Conservation (phyloP, 805 yeast genomes). For the Ogataea paradorogensis region DNA sequence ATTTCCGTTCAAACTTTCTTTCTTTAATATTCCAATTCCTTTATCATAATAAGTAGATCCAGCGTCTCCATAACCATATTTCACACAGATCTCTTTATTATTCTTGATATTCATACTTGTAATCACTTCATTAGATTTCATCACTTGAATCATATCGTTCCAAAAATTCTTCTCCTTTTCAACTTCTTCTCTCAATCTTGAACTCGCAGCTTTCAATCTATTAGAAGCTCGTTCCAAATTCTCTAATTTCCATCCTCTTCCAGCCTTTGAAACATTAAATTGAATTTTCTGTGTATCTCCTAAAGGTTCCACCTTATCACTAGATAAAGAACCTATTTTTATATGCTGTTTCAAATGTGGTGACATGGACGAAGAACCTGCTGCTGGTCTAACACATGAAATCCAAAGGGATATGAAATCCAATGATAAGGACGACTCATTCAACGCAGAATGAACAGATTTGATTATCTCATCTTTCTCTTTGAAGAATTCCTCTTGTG, state of each 20-base stretch:
- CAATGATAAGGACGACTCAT: conserved; percentile 83
- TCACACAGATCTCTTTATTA: conserved; percentile 64
- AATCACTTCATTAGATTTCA: conserved; percentile 55
- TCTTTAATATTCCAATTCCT: conserved; percentile 72
- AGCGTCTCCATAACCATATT: conserved; percentile 88
- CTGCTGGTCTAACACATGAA: conserved; percentile 78
- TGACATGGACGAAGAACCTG: conserved; percentile 85
- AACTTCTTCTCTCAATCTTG: conserved; percentile 51
- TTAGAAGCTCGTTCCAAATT: conserved; percentile 56
- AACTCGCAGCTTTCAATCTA: conserved; percentile 49
- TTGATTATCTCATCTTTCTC: conserved; percentile 53
- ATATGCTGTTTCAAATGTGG: conserved; percentile 73
- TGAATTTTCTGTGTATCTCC: conserved; percentile 20
- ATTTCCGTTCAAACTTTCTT: conserved; percentile 43
- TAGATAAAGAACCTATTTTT: conserved; percentile 70
- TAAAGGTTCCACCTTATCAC: conserved; percentile 38
- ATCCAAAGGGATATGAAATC: conserved; percentile 84
- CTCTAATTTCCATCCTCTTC: conserved; percentile 83
- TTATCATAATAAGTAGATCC: conserved; percentile 74
- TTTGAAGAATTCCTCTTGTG: conserved; percentile 42
- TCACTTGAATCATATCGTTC: conserved; percentile 46
- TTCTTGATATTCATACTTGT: conserved; percentile 61
- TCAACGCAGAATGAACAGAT: conserved; percentile 64
- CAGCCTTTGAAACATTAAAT: conserved; percentile 38
- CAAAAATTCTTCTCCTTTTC: conserved; percentile 66